Evolutionary conservation across 1,139 yeast species (phyloP).

Genomic region (Eremothecium gossypii): DNA sequence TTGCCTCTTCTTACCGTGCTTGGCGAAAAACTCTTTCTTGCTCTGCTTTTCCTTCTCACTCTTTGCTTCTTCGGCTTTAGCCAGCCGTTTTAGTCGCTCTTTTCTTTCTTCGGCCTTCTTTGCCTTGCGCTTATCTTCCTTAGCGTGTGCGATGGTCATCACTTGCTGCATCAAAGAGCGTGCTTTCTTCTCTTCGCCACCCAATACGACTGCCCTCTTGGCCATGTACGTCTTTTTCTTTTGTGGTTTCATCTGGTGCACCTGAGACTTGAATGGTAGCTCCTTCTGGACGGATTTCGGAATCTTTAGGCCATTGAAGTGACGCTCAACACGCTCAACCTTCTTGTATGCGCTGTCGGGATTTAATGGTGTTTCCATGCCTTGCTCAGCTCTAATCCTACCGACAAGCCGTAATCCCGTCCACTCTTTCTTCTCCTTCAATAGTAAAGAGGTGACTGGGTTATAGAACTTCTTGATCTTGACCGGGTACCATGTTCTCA

Average conservation of each 20-base stretch:
- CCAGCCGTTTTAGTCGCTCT: conserved; percentile 64
- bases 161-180: conserved; percentile 83
- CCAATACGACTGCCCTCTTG: conserved; percentile 88
- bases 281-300: conserved; percentile 70
- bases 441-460: conserved; percentile 85
- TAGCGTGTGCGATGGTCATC: conserved; percentile 73
- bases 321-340: conserved; percentile 78
- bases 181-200: conserved; percentile 90
- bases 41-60: conserved; percentile 71
- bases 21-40: conserved; percentile 77
- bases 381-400: conserved; percentile 72
- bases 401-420: conserved; percentile 95
- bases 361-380: conserved; percentile 55
- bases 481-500: conserved; percentile 97
- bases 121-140: conserved; percentile 66
- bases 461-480: conserved; percentile 84
- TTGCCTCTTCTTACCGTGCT: conserved; percentile 61
- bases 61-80: conserved; percentile 62
- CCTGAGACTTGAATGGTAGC: conserved; percentile 87
- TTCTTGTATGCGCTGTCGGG: conserved; percentile 65
- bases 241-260: conserved; percentile 80
- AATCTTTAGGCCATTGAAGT: conserved; percentile 77
- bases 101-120: conserved; percentile 73
- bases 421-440: conserved; percentile 77
- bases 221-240: conserved; percentile 74